Evolutionary conservation across 2,329 filamentous ascomycete species (phyloP).

Genomic region (Ophiostoma pallidulum): DNA sequence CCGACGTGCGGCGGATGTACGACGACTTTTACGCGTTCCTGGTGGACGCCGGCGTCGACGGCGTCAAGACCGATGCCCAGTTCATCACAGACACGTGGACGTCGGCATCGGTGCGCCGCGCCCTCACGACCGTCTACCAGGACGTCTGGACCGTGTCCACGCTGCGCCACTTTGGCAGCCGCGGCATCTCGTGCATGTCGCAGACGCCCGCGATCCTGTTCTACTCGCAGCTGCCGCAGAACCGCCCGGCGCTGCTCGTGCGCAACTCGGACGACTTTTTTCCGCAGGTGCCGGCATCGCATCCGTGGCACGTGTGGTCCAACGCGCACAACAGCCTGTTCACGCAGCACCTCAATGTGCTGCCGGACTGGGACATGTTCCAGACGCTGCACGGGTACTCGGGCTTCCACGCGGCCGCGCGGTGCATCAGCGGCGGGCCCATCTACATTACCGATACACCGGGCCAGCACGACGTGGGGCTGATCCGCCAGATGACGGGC

Average conservation of each 20-base stretch:
- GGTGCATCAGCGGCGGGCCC: constrained; percentile 82
- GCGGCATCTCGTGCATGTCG: constrained; percentile 90
- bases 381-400: constrained; percentile 59
- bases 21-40: constrained; percentile 88
- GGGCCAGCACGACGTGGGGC: constrained; percentile 62
- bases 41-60: constrained; percentile 62
- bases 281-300: constrained; percentile 67
- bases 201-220: constrained; percentile 81
- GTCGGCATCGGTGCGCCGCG: constrained; percentile 58
- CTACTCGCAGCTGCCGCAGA: constrained; percentile 69
- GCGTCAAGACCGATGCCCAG: constrained; percentile 88
- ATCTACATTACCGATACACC: constrained; percentile 92
- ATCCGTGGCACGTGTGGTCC: constrained; percentile 91
- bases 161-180: constrained; percentile 66
- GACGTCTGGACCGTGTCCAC: constrained; percentile 77
- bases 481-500: constrained; percentile 77
- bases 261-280: constrained; percentile 93
- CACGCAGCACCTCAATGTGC: constrained; percentile 71
- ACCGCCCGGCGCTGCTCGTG: constrained; percentile 61
- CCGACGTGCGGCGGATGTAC: constrained; percentile 70
- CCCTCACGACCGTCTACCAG: constrained; percentile 66
- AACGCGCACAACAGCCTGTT: constrained; percentile 86
- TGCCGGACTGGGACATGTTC: constrained; percentile 77
- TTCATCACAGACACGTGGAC: constrained; percentile 74
- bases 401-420: constrained; percentile 78